Evolutionary conservation across 108 stramenopile species (phyloP), one percentile per base, ranked within the genome.

Genomic region (Nitzschia putrida): DNA sequence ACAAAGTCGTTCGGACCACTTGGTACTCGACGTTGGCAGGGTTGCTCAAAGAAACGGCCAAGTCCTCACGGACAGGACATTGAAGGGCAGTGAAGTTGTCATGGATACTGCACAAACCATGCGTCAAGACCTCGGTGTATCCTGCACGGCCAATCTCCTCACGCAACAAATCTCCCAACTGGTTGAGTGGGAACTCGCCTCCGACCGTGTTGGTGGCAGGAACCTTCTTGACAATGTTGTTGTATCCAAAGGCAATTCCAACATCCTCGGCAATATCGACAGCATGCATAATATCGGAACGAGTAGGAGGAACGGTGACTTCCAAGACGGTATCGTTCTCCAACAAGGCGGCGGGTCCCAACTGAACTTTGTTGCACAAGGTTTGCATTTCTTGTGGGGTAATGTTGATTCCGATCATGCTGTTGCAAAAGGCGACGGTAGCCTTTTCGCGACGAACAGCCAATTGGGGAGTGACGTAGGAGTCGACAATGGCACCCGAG

Each of bases 201-300:
- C 69, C 76, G 12, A 71, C 69, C 50, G 69, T 70, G 64, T 70
- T 65, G 57, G 76, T 71, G 14, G 59, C 44, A 38, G 76, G 69
- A 40, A 99, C 81, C 29, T 73, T 87, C 73, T 92, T 94, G 76
- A 79, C 83, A 72, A 99, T 91, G 57, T 97, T 97, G 89, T 99
- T 99, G 92, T 97, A 99, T 9, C 99, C 99, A 72, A 90, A 98
- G 34, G 99, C 97, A 73, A 99, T 98, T 51, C 95, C 99, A 53
- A 99, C 88, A 76, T 99, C 99, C 82, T 99, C 99, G 51, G 96
- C 90, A 70, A 99, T 91, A 72, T 99, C 99, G 25, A 98, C 96
- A 3, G 97, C 86, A 68, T 99, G 99, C 34, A 99, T 70, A 63
- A 99, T 94, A 72, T 99, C 99, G 34, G 82, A 84, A 22, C 99